Percentiles rank a stretch among this genome's conserved stretches.
Conservation (phyloP, 345 rosid genomes). For the Corymbia maculata region DNA sequence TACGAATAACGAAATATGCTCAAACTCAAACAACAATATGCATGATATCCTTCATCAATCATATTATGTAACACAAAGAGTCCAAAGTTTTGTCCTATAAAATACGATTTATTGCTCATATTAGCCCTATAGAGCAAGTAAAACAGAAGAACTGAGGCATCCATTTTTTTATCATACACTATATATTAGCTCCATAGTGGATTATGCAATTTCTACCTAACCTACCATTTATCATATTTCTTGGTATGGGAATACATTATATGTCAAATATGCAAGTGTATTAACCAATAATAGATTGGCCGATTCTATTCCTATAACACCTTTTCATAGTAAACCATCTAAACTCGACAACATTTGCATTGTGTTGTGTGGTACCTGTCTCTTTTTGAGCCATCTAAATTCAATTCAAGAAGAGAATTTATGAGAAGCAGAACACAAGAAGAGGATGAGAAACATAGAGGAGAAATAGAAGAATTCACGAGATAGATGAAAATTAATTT, state of each 20-base stretch:
- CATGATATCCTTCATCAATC: not conserved
- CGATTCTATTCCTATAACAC: not conserved
- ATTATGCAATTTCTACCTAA: no score
- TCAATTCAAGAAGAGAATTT: no score
- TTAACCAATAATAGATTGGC: not conserved
- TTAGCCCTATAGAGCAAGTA: not conserved
- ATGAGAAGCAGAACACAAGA: no score
- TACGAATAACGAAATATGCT: not conserved
- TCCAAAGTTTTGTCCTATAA: not conserved
- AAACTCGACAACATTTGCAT: no score
- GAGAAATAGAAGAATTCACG: no score
- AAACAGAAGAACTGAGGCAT: not conserved
- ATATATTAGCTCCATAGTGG: not conserved
- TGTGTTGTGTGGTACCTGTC: no score
- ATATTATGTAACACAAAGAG: not conserved
- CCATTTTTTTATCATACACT: not conserved
- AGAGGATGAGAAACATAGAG: no score
- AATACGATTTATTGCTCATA: not conserved
- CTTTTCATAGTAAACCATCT: not conserved
- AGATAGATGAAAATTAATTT: no score
- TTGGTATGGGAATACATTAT: not conserved
- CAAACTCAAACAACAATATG: not conserved
- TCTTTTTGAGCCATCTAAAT: no score
- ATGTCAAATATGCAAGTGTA: not conserved
- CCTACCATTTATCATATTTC: not conserved